Evolutionary conservation across 805 yeast species (phyloP), one percentile per base, ranked within the genome.

Genomic region (Candida koratica): DNA sequence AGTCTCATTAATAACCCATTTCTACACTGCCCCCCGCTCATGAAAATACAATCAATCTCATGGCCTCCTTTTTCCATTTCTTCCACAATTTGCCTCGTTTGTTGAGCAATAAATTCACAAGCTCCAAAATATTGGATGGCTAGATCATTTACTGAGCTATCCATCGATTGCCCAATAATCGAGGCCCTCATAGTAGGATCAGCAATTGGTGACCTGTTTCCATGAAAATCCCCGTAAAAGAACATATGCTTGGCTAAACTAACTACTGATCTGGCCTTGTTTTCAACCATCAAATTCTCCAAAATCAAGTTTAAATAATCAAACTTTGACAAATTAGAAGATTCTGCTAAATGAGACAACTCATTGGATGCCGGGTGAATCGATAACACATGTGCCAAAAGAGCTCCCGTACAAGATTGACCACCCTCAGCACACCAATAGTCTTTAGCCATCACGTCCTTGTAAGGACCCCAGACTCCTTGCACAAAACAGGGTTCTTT

Each of bases 401-500:
- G 72, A 19, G 94, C 96, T 48, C 98, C 98, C 2, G 98, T 93
- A 56, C 96, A 84, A 11, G 94, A 82, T 60, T 93, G 98, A n/a
- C 98, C 98, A 55, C 98, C 98, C 63, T 93, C 98, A 10, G 97
- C 96, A 45, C 89, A 71, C 97, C 97, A 93, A 52, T 70, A 81
- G 5, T 80, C 87, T 18, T 84, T 82, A n/a, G 94, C 84, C 68
- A 90, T 73, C 4, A 86, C 95, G 59, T 89, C 96, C 52, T 88
- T 74, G 62, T 93, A 93, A 2, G 98, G 98, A 10, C 98, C 98
- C 98, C 98, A 93, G 22, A 93, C 96, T 42, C 98, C 98, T 28
- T 86, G 78, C 7, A 90, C 97, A 56, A 90, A 89, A 28, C 87
- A 77, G 0, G 96, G 84, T 19, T 85, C 81, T 42, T 76, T 73